Evolutionary conservation across 2,329 filamentous ascomycete species (phyloP).

Genomic region (Aspergillus pseudoterreus): DNA sequence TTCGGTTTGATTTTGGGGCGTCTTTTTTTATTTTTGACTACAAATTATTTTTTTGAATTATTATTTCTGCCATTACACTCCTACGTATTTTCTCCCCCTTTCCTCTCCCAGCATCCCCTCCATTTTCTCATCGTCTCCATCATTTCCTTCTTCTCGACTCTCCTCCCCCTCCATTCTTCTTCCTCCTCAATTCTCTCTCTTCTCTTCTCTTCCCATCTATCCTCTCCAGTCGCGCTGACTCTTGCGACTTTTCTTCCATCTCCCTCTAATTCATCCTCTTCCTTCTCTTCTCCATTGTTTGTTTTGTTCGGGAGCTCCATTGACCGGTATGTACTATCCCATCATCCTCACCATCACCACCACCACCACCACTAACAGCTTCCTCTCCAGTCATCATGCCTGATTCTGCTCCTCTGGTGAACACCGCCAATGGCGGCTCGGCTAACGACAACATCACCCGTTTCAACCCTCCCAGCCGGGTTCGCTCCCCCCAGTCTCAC

Average conservation of each 20-base stretch:
- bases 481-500: slow-evolving; percentile 83
- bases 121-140: background rate
- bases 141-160: slow-evolving; percentile 11
- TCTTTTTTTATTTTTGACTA: background rate
- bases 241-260: slow-evolving; percentile 20
- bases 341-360: background rate
- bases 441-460: slow-evolving; percentile 99
- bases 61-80: background rate
- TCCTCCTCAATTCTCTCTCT: slow-evolving; percentile 9
- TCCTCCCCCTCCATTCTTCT: slow-evolving; percentile 10
- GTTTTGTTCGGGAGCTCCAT: slow-evolving; percentile 17
- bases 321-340: slow-evolving; percentile 15
- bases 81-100: background rate
- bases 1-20: slow-evolving; percentile 1
- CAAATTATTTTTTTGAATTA: background rate
- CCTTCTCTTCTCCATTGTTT: slow-evolving; percentile 11
- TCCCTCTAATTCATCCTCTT: slow-evolving; percentile 17
- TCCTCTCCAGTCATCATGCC: slow-evolving; percentile 47
- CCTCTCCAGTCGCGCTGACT: slow-evolving; percentile 12
- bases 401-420: slow-evolving; percentile 47
- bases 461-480: slow-evolving; percentile 88
- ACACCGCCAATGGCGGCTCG: slow-evolving; percentile 53
- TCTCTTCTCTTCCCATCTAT: slow-evolving; percentile 2
- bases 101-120: background rate
- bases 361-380: slow-evolving; percentile 7